Base-by-base conservation (phyloP, 306 rosid genomes). In the Inga leiocalycina region DNA sequence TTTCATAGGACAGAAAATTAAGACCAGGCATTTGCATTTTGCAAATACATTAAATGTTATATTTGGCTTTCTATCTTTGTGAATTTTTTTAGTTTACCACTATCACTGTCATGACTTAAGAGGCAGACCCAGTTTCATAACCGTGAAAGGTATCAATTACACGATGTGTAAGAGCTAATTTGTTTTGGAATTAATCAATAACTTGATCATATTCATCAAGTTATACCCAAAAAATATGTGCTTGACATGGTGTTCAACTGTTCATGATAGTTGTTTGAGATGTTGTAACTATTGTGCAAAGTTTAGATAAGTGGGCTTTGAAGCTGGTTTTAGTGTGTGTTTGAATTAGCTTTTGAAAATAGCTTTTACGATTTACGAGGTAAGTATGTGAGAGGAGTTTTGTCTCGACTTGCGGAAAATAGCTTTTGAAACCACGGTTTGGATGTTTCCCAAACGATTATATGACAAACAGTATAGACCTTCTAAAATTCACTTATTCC, bases 211-310 rank as follows among this genome's bases (percentile, higher is more conserved):
- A 44, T 76, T 76, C 78, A 43, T 56, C 27, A 45, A 71, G 69
- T 65, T 54, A 37, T 72, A 24, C 78, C 70, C 24, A 52, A 30
- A 76, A 72, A 72, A 71, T 22, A 43, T 32, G 66, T 30, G 52
- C 48, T 77, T 67, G 72, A 52, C 85, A 65, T 81, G 80, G 48
- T 57, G 24, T 45, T n/a, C n/a, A n/a, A n/a, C n/a, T n/a, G n/a
- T n/a, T 30, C 19, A 46, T 77, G 76, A 19, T 64, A 75, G 67
- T 32, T 76, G 73, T 35, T 80, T 83, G 44, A 62, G 69, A 39
- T n/a, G 20, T 51, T 74, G 64, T 14, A 34, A 35, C 22, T 17
- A 15, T 34, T 74, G 79, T 11, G 2, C 34, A 34, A 20, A 35
- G 13, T 54, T 75, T 52, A 35, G 68, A n/a, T 75, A 6, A 75